Evolutionary conservation across 164 flowering plant genomes (phyloP).

Genomic region (Tinospora cordifolia): DNA sequence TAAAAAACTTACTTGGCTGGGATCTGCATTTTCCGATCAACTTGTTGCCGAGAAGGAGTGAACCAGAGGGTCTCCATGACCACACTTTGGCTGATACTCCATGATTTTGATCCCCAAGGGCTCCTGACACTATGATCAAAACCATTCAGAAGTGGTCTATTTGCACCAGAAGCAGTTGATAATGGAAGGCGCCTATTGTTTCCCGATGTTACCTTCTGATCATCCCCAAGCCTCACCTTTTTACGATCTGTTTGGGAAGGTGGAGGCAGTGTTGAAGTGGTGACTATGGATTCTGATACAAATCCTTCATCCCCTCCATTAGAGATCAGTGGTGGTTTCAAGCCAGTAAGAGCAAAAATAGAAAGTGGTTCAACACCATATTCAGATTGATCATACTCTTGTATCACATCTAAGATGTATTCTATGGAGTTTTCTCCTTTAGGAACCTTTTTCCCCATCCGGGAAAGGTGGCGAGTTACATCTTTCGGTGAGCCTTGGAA

Average conservation of each 20-base stretch:
- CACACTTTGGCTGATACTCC: slow-evolving; percentile 46
- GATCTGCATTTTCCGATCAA: slow-evolving; percentile 21
- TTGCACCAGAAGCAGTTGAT: slow-evolving; percentile 13
- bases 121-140: slow-evolving; percentile 54
- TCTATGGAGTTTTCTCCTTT: slow-evolving; percentile 58
- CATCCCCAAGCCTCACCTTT: not conserved
- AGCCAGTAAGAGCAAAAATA: slow-evolving; percentile 48
- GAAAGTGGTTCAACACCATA: slow-evolving; percentile 51
- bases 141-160: slow-evolving; percentile 4
- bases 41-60: slow-evolving; percentile 32
- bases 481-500: slow-evolving; percentile 62
- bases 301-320: slow-evolving; percentile 20
- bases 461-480: slow-evolving; percentile 35
- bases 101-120: slow-evolving; percentile 42
- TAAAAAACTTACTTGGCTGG: slow-evolving; percentile 25
- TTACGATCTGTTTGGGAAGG: not conserved
- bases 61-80: slow-evolving; percentile 33
- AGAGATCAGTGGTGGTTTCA: slow-evolving; percentile 43
- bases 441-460: slow-evolving; percentile 56
- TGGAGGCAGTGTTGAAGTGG: slow-evolving; percentile 28
- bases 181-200: slow-evolving; percentile 27
- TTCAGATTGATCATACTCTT: slow-evolving; percentile 57
- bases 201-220: not conserved
- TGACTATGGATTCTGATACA: slow-evolving; percentile 25
- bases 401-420: slow-evolving; percentile 54